A percentile compares a stretch with the other conserved stretches of the same genome.
These are phyloP conservation scores for Xylariaceae sp. DNA, from an alignment of 2,329 filamentous ascomycete species.

Conservation along the genomic window DNA sequence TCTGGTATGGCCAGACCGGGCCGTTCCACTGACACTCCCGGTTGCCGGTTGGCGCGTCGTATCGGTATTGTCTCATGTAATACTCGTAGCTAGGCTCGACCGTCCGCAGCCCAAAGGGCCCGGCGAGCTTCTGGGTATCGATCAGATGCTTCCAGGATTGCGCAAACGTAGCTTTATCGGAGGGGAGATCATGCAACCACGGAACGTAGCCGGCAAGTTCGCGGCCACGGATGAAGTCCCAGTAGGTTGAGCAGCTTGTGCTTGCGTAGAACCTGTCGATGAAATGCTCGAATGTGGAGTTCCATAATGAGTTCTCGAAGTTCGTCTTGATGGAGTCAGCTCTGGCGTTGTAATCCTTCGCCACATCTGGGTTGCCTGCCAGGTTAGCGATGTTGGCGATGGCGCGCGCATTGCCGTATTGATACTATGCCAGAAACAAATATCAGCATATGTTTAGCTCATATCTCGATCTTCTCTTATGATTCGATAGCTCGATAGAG, in stretches of 20 bases:
- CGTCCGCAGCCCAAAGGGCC: slow-evolving; percentile 15
- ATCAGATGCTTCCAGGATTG: slow-evolving; percentile 19
- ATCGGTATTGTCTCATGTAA: slow-evolving; percentile 24
- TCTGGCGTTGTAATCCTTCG: slow-evolving; percentile 14
- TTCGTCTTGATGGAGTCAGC: slow-evolving; percentile 14
- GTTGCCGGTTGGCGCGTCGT: slow-evolving; percentile 8
- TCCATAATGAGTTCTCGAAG: slow-evolving; percentile 17
- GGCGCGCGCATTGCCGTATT: slow-evolving; percentile 23
- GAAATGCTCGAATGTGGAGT: slow-evolving; percentile 22
- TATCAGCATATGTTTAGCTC: not conserved
- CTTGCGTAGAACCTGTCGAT: slow-evolving; percentile 18
- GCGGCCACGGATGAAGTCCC: slow-evolving; percentile 23
- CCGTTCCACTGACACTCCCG: slow-evolving; percentile 26
- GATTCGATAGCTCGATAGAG: no score
- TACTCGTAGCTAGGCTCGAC: slow-evolving; percentile 23
- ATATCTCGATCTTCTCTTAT: no score
- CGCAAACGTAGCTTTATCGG: slow-evolving; percentile 10
- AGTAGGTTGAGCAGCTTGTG: slow-evolving; percentile 18
- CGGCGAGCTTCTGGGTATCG: slow-evolving; percentile 7
- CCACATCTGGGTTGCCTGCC: slow-evolving; percentile 2
- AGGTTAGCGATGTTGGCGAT: slow-evolving; percentile 20
- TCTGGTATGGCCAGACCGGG: slow-evolving; percentile 25
- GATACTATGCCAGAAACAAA: slow-evolving; percentile 3
- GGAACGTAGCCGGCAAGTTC: slow-evolving; percentile 19
- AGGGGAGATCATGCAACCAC: slow-evolving; percentile 20